Evolutionary conservation across 495 filamentous ascomycete genomes (phyloP), one percentile per base, ranked within the genome.

Genomic region (Hypomontagnella monticulosa): DNA sequence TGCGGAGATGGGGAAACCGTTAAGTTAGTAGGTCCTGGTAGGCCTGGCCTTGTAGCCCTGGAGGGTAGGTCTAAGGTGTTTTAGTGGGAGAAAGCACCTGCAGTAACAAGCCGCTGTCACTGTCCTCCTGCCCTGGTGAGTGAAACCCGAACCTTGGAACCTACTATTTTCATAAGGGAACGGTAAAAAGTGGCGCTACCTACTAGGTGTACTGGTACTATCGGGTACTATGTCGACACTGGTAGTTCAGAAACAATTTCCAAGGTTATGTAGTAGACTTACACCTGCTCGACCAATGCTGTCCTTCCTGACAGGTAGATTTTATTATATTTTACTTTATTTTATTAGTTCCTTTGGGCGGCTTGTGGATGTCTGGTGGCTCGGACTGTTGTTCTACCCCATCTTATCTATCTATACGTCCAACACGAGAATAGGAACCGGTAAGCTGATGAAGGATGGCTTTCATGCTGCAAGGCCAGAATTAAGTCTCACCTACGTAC

Each of bases 1-100:
- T 67, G 71, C 66, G 65, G 71, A 71, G 71, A 65, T 74, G 69
- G 66, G 69, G 67, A 46, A 66, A 59, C 40, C 38, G 46, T 51
- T 57, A 60, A 27, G 57, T 59, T 54, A 58, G 52, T 58, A 27
- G 41, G 32, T 49, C 42, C 38, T 42, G 44, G 41, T 46, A 61
- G 58, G 43, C 32, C 33, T 48, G 58, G 56, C 19, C 33, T 16
- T 33, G 27, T 20, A 56, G 49, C 11, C 8, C 37, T 27, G 12
- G 34, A 43, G n/a, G 19, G n/a, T n/a, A n/a, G n/a, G n/a, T n/a
- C n/a, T 56, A 50, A 10, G 19, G 40, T 34, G 4, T 43, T 47
- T 58, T 58, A 48, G 60, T 50, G 43, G 36, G 50, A 56, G 41
- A 38, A 33, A 19, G 38, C 20, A 15, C 48, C 33, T 37, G 50